phyloP scores from a whole-genome alignment of 176 grass and related monocot species.

The Luzula sylvatica region DNA sequence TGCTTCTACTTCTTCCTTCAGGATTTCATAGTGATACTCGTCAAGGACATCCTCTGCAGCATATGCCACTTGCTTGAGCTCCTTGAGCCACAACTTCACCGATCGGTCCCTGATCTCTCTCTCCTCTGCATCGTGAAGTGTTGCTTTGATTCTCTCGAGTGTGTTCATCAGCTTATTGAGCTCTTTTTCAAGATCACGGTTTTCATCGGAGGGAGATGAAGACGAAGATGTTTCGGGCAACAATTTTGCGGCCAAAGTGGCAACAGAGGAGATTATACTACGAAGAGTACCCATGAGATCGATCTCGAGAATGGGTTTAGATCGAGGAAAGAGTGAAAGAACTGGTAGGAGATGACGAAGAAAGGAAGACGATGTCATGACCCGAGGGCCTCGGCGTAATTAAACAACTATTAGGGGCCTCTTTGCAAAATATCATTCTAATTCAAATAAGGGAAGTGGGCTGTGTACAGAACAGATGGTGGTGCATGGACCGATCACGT shows the following conservation, averaged over 20 bases:
- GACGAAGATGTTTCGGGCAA: not conserved
- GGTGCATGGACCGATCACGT: too few species aligned
- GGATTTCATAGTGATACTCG: not conserved
- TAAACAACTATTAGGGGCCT: too few species aligned
- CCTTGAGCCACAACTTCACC: slow-evolving; percentile 11
- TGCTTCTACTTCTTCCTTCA: not conserved
- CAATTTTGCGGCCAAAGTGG: not conserved
- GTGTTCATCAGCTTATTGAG: not conserved
- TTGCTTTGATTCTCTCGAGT: not conserved
- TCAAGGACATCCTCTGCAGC: slow-evolving; percentile 7
- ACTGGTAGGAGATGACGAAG: too few species aligned
- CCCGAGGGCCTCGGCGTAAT: too few species aligned
- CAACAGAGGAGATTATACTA: too few species aligned
- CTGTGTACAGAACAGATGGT: too few species aligned
- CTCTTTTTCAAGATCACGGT: not conserved
- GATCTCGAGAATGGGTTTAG: too few species aligned
- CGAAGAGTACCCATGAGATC: not conserved
- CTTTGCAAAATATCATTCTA: too few species aligned
- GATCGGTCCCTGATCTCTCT: slow-evolving; percentile 1
- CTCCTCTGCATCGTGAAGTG: not conserved
- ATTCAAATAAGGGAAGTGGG: too few species aligned
- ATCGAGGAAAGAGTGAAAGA: too few species aligned
- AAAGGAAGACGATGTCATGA: too few species aligned
- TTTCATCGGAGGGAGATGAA: not conserved
- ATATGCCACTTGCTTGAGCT: not conserved